These are phyloP conservation scores for Saprolegnia parasitica DNA, from an alignment of 352 stramenopile genomes.

Conservation along the genomic window DNA sequence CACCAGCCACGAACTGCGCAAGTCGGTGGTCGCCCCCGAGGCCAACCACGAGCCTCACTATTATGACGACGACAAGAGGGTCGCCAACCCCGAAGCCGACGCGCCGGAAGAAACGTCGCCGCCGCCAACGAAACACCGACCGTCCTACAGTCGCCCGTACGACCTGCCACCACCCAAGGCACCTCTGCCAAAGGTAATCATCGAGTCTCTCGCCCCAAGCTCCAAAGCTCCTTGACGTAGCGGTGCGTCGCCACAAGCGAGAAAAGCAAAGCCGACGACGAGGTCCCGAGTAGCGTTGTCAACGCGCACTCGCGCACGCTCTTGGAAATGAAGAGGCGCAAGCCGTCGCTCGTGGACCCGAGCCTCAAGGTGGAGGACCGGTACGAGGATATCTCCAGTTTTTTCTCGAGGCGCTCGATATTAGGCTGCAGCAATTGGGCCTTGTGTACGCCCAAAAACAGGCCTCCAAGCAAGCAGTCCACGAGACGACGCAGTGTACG, in stretches of 20 bases:
- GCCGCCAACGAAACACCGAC: background rate
- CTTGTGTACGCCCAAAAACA: conserved; percentile 68
- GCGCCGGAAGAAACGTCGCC: conserved; percentile 1
- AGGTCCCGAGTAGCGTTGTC: background rate
- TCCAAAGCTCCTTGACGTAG: background rate
- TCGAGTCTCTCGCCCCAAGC: too few species aligned
- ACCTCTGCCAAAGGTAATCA: background rate
- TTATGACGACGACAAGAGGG: background rate
- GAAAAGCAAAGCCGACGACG: background rate
- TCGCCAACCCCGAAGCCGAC: background rate
- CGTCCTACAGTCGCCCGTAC: background rate
- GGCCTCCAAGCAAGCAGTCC: conserved; percentile 59
- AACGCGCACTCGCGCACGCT: background rate
- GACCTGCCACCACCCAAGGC: background rate
- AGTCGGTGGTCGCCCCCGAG: background rate
- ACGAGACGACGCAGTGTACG: conserved; percentile 24
- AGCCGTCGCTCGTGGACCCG: conserved; percentile 8
- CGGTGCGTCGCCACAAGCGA: background rate
- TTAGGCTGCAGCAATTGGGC: conserved; percentile 59
- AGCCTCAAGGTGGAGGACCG: conserved; percentile 51
- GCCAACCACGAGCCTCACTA: background rate
- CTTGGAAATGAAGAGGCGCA: background rate
- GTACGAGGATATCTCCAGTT: conserved; percentile 41
- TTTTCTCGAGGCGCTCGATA: background rate
- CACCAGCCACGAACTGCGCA: background rate